phyloP scores from a whole-genome alignment of 1,284 basidiomycete species.

The Rhodofomes roseus region DNA sequence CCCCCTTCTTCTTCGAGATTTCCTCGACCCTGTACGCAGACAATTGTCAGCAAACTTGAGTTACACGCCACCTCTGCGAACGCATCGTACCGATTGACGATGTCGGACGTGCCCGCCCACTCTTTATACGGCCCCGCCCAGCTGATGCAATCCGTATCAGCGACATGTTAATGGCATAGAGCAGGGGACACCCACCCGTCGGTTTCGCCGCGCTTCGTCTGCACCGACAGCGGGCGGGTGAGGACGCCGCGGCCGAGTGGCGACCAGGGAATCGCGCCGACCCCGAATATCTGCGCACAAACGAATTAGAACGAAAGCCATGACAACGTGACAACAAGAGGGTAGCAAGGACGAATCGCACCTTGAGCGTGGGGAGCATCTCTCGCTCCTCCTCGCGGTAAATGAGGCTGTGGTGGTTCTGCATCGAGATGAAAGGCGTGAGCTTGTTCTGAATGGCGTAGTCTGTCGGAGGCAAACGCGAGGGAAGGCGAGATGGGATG shows the following conservation, averaged over 20 bases:
- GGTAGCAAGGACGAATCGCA: slow-evolving; percentile 22
- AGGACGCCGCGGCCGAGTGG: slow-evolving; percentile 37
- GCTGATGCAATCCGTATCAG: background rate
- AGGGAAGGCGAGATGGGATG: no score
- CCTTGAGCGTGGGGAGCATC: slow-evolving; percentile 42
- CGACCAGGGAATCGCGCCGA: slow-evolving; percentile 41
- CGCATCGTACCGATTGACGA: slow-evolving; percentile 12
- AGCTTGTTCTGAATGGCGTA: slow-evolving; percentile 42
- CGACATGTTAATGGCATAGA: background rate
- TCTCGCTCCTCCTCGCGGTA: slow-evolving; percentile 50
- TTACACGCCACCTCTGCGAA: background rate
- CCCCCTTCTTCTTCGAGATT: slow-evolving; percentile 35
- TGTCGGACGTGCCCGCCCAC: slow-evolving; percentile 11
- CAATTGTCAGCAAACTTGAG: background rate
- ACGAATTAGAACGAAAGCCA: slow-evolving; percentile 16
- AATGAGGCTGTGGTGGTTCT: slow-evolving; percentile 40
- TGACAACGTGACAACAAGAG: no score
- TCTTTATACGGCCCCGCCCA: slow-evolving; percentile 19
- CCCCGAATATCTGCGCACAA: slow-evolving; percentile 34
- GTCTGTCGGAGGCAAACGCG: slow-evolving; percentile 34
- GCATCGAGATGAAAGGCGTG: slow-evolving; percentile 57
- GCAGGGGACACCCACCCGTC: slow-evolving; percentile 18
- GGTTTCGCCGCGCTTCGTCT: slow-evolving; percentile 22
- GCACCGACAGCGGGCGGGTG: slow-evolving; percentile 27
- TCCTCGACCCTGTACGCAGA: slow-evolving; percentile 33